Conservation (phyloP, 441 rosid species). For the Theobroma grandiflorum region DNA sequence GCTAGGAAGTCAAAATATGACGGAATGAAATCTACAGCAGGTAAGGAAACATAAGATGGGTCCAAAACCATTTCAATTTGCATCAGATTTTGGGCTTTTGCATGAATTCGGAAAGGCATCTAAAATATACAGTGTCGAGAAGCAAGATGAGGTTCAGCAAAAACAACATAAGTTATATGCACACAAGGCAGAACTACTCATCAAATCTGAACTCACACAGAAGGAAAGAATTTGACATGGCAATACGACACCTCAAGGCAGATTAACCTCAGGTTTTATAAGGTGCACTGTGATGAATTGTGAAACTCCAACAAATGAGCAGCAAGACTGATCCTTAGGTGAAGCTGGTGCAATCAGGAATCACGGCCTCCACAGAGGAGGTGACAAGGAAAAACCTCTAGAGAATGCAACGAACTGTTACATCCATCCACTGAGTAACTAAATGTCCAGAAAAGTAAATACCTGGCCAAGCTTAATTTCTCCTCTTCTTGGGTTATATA, state of each 20-base stretch:
- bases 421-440: background rate
- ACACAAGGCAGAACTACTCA: background rate
- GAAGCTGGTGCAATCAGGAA: slow-evolving; percentile 10
- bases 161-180: background rate
- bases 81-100: background rate
- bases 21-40: background rate
- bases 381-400: background rate
- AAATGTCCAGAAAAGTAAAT: slow-evolving; percentile 31
- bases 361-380: slow-evolving; percentile 5
- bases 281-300: background rate
- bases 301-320: background rate
- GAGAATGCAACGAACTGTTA: background rate
- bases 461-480: slow-evolving; percentile 99
- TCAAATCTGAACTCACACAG: background rate
- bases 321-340: background rate
- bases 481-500: slow-evolving; percentile 95
- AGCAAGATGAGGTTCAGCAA: background rate
- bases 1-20: background rate
- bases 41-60: background rate
- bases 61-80: background rate
- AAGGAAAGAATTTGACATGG: slow-evolving; percentile 1
- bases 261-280: background rate
- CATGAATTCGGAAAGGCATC: background rate
- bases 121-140: background rate
- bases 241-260: background rate